phyloP scores from a whole-genome alignment of 2,329 filamentous ascomycete genomes.

The Metarhizium robertsii region DNA sequence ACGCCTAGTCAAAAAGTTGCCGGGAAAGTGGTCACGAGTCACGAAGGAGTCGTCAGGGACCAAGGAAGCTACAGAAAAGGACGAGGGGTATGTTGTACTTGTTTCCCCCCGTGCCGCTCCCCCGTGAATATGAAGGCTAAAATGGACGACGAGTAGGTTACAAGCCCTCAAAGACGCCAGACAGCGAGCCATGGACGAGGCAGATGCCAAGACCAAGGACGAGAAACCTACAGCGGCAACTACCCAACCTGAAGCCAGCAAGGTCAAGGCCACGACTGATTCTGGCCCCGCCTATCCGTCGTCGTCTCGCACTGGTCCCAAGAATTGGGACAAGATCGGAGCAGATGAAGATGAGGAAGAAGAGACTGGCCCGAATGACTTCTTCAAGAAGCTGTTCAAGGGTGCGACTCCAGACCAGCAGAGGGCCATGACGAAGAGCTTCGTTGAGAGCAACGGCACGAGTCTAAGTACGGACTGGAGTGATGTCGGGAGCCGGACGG shows the following conservation, averaged over 20 bases:
- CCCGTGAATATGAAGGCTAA: too few relatives aligned
- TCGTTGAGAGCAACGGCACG: constrained; percentile 87
- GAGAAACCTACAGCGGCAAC: background rate
- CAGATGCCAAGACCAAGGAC: background rate
- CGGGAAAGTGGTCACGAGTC: constrained; percentile 56
- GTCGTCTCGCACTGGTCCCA: constrained; percentile 72
- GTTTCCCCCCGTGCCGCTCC: too few relatives aligned
- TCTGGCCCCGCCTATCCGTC: constrained; percentile 64
- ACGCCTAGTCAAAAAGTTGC: constrained; percentile 54
- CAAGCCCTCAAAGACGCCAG: background rate
- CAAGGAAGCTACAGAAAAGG: background rate
- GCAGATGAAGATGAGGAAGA: constrained; percentile 46
- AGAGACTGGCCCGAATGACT: constrained; percentile 58
- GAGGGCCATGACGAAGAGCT: constrained; percentile 97
- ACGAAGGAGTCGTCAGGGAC: constrained; percentile 7
- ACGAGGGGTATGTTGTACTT: background rate
- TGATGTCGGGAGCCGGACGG: constrained; percentile 63
- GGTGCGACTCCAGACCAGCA: constrained; percentile 67
- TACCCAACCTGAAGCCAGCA: background rate
- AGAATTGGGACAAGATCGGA: constrained; percentile 82
- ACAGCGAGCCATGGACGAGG: background rate
- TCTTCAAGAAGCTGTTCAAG: constrained; percentile 87
- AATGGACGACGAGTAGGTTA: background rate
- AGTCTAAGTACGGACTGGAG: constrained; percentile 86
- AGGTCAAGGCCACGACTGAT: background rate